Conservation (phyloP, 2,329 filamentous ascomycete genomes). For the Lachnellula willkommii region DNA sequence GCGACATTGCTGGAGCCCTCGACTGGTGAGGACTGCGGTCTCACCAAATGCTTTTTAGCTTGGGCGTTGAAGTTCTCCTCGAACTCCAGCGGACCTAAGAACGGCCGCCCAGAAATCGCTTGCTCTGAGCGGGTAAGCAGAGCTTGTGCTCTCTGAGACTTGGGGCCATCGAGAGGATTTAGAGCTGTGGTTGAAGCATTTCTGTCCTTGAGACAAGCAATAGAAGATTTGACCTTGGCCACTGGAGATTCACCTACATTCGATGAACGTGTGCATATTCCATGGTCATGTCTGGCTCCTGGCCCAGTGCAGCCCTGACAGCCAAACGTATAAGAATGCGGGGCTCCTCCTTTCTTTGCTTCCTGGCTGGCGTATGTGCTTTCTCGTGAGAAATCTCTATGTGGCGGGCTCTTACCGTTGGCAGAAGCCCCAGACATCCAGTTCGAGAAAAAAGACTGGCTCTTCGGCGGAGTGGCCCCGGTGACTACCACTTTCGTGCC, state of each 20-base stretch:
- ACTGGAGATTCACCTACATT: not conserved
- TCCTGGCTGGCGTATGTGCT: not conserved
- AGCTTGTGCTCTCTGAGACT: not conserved
- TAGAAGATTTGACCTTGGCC: not conserved
- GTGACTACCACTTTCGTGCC: not conserved
- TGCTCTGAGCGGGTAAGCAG: not conserved
- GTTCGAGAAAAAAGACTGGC: not conserved
- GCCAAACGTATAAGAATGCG: not conserved
- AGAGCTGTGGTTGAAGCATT: not conserved
- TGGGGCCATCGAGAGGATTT: not conserved
- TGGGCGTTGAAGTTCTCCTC: not conserved
- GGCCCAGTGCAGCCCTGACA: not conserved
- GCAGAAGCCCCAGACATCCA: not conserved
- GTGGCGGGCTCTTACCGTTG: not conserved
- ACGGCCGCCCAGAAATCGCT: not conserved
- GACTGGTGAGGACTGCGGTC: not conserved
- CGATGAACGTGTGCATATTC: not conserved
- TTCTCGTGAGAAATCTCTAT: not conserved
- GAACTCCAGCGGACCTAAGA: not conserved
- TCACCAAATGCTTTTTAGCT: not conserved
- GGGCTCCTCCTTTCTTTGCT: not conserved
- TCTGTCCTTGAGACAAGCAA: not conserved
- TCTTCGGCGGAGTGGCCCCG: not conserved
- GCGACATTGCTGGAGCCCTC: not conserved
- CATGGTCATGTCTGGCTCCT: not conserved